A percentile compares a stretch with the other conserved stretches of the same genome.
Conservation (phyloP, 164 flowering plant species). For the Macadamia integrifolia region DNA sequence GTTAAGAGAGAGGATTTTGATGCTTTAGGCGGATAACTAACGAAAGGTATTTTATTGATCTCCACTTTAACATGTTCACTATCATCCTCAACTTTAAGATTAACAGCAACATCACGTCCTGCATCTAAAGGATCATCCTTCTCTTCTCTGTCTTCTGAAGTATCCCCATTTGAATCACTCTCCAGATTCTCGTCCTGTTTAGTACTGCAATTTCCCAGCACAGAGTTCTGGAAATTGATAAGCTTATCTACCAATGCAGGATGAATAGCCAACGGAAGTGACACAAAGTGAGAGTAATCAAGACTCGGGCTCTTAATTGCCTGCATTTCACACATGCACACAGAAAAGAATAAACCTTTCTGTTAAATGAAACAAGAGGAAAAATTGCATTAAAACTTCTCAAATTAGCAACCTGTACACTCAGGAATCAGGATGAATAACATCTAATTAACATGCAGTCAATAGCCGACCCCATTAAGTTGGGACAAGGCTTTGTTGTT, state of each 20-base stretch:
- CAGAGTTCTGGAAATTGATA: constrained; percentile 59
- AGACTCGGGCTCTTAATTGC: constrained; percentile 61
- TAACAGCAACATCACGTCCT: constrained; percentile 36
- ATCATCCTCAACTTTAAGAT: constrained; percentile 41
- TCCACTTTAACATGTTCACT: constrained; percentile 37
- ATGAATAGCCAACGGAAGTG: constrained; percentile 91
- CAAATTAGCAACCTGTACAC: neutral
- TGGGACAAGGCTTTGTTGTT: neutral
- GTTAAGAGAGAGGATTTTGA: constrained; percentile 30
- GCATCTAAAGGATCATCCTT: constrained; percentile 15
- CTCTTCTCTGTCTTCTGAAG: constrained; percentile 34
- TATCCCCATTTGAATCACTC: constrained; percentile 32
- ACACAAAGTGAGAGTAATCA: constrained; percentile 85
- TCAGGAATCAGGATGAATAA: neutral
- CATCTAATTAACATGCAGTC: neutral
- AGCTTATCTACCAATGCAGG: constrained; percentile 84
- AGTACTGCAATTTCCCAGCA: constrained; percentile 37
- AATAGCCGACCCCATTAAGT: neutral
- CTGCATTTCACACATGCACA: constrained; percentile 29
- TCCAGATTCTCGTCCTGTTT: constrained; percentile 24
- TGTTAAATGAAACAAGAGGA: too few species aligned
- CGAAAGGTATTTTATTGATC: constrained; percentile 34
- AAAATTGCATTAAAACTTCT: neutral
- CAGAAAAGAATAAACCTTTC: too few species aligned
- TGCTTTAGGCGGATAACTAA: constrained; percentile 43